A percentile compares a stretch with the other conserved stretches of the same genome.
phyloP scores from a whole-genome alignment of 23 red algal species.

The Gracilaria gracilis region DNA sequence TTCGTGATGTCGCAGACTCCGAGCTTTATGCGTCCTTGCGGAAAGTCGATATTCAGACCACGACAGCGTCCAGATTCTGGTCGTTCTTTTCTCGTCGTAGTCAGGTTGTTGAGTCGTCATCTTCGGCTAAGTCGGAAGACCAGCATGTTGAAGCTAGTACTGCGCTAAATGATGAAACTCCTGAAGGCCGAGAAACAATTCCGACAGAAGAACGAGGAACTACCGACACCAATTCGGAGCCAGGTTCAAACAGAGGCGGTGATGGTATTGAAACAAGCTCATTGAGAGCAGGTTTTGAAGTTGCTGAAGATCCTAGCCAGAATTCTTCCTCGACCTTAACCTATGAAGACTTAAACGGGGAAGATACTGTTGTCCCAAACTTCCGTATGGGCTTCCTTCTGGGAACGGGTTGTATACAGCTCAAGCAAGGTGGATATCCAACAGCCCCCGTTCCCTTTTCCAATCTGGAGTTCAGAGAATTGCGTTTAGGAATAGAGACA shows the following conservation, averaged over 20 bases:
- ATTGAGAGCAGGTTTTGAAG: not conserved
- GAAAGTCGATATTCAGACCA: not conserved
- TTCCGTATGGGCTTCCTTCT: constrained; percentile 75
- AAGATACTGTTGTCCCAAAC: constrained; percentile 54
- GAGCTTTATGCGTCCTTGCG: constrained; percentile 18
- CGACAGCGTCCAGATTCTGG: constrained; percentile 59
- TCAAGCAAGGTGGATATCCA: constrained; percentile 60
- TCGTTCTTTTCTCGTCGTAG: constrained; percentile 65
- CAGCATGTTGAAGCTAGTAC: not conserved
- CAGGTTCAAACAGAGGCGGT: not conserved
- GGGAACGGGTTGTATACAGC: constrained; percentile 53
- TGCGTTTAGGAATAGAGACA: constrained; percentile 67
- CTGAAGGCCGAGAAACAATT: not conserved
- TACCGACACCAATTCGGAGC: not conserved
- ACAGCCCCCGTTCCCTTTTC: constrained; percentile 47
- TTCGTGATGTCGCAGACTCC: constrained; percentile 70
- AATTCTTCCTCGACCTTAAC: not conserved
- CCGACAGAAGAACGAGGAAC: not conserved
- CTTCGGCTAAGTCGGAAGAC: not conserved
- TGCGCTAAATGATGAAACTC: not conserved
- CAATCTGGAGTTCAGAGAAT: constrained; percentile 69
- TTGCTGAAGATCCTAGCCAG: not conserved
- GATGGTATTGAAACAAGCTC: not conserved
- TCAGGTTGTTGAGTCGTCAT: not conserved
- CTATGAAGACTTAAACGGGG: not conserved